Evolutionary conservation across 2,329 filamentous ascomycete genomes (phyloP).

Genomic region (Orbilia javanica): DNA sequence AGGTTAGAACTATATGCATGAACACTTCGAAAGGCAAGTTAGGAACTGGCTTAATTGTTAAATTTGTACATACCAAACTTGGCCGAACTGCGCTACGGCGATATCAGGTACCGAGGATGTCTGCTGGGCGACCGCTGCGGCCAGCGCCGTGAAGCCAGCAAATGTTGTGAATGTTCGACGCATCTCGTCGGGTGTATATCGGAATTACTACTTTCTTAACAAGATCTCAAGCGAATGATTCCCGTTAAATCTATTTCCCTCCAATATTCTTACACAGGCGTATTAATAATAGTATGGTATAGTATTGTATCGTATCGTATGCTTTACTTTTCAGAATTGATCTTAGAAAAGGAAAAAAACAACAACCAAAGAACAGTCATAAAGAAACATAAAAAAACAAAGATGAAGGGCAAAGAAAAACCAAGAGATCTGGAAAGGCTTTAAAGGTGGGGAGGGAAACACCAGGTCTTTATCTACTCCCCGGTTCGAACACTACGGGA

Average conservation of each 20-base stretch:
- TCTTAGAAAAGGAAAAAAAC: neutral
- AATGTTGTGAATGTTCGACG: neutral
- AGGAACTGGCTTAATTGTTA: neutral
- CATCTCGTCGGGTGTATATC: slow-evolving; percentile 21
- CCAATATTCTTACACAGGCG: slow-evolving; percentile 3
- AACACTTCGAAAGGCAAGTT: neutral
- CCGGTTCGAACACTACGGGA: neutral
- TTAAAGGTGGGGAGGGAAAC: slow-evolving; percentile 19
- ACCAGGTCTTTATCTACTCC: slow-evolving; percentile 17
- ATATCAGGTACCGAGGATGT: slow-evolving; percentile 30
- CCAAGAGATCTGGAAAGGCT: slow-evolving; percentile 20
- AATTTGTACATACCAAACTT: slow-evolving; percentile 38
- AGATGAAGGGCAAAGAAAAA: neutral
- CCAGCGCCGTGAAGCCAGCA: slow-evolving; percentile 16
- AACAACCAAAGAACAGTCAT: slow-evolving; percentile 3
- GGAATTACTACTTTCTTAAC: slow-evolving; percentile 19
- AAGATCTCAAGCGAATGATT: slow-evolving; percentile 46
- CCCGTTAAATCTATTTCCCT: slow-evolving; percentile 32
- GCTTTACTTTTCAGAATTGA: neutral
- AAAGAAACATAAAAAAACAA: neutral
- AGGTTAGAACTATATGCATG: neutral
- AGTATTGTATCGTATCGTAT: neutral
- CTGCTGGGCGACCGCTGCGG: slow-evolving; percentile 25
- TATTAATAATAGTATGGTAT: neutral
- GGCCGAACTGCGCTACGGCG: slow-evolving; percentile 51